These are phyloP conservation scores for Bisporella sp. DNA, from an alignment of 2,329 filamentous ascomycete genomes.

Conservation along the genomic window DNA sequence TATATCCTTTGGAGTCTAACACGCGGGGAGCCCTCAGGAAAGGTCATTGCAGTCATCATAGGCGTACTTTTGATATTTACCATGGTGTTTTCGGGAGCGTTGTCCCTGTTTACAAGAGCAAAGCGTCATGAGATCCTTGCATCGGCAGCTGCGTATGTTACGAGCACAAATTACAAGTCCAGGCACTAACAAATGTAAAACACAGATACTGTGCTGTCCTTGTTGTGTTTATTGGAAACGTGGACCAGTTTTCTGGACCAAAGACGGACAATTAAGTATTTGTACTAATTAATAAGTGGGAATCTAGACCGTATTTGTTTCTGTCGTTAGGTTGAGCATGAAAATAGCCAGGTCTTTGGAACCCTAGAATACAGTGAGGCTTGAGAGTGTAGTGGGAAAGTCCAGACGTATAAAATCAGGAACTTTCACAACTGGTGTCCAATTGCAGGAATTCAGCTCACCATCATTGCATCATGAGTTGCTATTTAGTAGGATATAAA, in stretches of 20 bases:
- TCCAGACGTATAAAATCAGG: too few species aligned
- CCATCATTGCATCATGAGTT: too few species aligned
- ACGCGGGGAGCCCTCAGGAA: not conserved
- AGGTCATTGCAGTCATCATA: constrained; percentile 9
- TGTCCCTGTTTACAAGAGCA: constrained; percentile 18
- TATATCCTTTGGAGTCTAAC: constrained; percentile 12
- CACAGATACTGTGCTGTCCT: constrained; percentile 19
- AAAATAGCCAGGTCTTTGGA: too few species aligned
- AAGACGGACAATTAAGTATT: not conserved
- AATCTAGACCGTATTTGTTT: too few species aligned
- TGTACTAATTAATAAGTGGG: too few species aligned
- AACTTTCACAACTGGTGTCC: too few species aligned
- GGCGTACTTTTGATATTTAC: constrained; percentile 16
- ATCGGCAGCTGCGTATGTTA: constrained; percentile 21
- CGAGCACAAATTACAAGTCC: not conserved
- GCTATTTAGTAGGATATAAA: too few species aligned
- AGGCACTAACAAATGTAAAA: not conserved
- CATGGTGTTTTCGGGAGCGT: constrained; percentile 13
- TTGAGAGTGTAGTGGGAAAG: too few species aligned
- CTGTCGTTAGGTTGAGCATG: too few species aligned
- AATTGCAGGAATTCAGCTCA: too few species aligned
- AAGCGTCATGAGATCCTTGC: constrained; percentile 21
- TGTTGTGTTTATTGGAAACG: constrained; percentile 13
- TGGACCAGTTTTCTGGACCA: not conserved
- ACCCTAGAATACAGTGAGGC: too few species aligned